Evolutionary conservation across 345 rosid species (phyloP).

Genomic region (Carallia pectinifolia): DNA sequence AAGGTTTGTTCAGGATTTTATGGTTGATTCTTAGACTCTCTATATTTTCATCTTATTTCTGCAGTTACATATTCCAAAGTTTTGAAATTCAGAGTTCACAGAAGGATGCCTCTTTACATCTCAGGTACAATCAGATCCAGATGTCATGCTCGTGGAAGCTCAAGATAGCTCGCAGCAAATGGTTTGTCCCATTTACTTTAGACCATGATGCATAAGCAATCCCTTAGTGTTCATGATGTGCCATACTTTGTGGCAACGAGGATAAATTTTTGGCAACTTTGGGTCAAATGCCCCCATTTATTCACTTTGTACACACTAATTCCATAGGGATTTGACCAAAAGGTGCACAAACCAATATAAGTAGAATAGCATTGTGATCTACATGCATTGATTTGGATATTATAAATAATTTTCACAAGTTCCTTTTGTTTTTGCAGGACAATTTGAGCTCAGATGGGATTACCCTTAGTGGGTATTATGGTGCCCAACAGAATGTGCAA

Average conservation of each 20-base stretch:
- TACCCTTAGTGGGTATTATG: slow-evolving; percentile 48
- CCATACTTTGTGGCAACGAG: not conserved
- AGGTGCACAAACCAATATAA: not conserved
- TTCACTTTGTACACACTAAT: not conserved
- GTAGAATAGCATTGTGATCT: not conserved
- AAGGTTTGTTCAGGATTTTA: slow-evolving; percentile 35
- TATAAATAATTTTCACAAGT: not conserved
- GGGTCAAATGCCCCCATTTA: not conserved
- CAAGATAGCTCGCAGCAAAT: slow-evolving; percentile 50
- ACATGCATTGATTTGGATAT: slow-evolving; percentile 2
- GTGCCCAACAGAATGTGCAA: slow-evolving; percentile 51
- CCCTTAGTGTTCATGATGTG: not conserved
- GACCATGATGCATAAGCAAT: not conserved
- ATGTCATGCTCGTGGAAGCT: slow-evolving; percentile 41
- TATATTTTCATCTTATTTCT: slow-evolving; percentile 2
- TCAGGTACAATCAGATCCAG: slow-evolving; percentile 48
- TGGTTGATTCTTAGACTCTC: not conserved
- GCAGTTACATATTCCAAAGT: not conserved
- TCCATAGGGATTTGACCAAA: not conserved
- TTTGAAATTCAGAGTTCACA: not conserved
- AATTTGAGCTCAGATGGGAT: slow-evolving; percentile 49
- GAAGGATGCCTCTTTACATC: not conserved
- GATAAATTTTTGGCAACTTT: not conserved
- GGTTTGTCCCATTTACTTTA: slow-evolving; percentile 33
- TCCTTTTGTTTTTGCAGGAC: slow-evolving; percentile 33